Base-by-base conservation (phyloP, 352 stramenopile genomes). In the Phytophthora sp. region DNA sequence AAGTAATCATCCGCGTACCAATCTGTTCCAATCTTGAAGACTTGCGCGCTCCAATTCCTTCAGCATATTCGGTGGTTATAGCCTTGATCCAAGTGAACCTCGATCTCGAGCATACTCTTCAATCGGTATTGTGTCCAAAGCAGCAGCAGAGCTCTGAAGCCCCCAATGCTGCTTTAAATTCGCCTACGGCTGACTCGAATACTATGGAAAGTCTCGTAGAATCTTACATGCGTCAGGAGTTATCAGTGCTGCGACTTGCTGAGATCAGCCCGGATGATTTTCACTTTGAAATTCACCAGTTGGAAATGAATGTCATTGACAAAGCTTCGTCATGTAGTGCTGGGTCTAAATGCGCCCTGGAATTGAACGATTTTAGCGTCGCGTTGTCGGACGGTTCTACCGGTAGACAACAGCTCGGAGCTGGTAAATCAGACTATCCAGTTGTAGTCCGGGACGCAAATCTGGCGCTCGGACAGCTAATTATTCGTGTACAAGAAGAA, bases 1-100 rank as follows among this genome's bases (percentile, higher is more conserved):
- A 82, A 47, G 30, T 84, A 18, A 62, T 39, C 31, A n/a, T 86
- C 21, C 24, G 56, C 4, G 26, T 76, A 30, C 68, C 73, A 46
- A 60, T 67, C 30, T 71, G 39, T 26, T 47, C 57, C n/a, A 42
- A 20, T 31, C 12, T 20, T 29, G 54, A 68, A 31, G 45, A 66
- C 36, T 27, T 62, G 5, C 56, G 52, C 18, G 50, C 55, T 54
- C 69, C 68, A 3, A 68, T 76, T 20, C 63, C 71, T 7, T 65
- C 59, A 2, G 29, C 45, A 16, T 69, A 58, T 26, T 65, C 55
- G 24, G 45, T 69, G 7, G 15, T 52, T 7, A 70, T 71, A 53
- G 54, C 64, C 13, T 57, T 60, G 21, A 65, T 75, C 30, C 35
- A 62, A 61, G 30, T 63, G 3, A 59, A 67, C 24, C 20, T 77